Base-by-base conservation (phyloP, 768 basidiomycete genomes). In the Crepidotus variabilis region DNA sequence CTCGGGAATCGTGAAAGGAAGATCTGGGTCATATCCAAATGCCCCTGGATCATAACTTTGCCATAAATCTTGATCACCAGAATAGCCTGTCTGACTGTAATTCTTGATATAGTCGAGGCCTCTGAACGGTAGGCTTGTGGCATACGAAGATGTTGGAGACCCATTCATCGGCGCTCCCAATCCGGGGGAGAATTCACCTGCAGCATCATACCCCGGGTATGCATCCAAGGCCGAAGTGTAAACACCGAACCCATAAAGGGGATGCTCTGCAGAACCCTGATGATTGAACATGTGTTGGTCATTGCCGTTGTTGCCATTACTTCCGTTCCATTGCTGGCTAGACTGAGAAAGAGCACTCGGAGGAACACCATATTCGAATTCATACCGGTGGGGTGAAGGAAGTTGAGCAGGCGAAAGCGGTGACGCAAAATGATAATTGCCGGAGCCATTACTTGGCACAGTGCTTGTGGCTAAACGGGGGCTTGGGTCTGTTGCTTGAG, bases 21-120 rank as follows among this genome's bases (percentile, higher is more conserved):
- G 74, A 66, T 92, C 90, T 55, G 88, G 88, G 67, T 91, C 88
- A 61, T 82, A 79, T 55, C 84, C 86, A 71, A 91, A 91, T 33
- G 85, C 84, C 52, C 83, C 79, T 57, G 83, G 78, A 67, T 92
- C 91, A 64, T 90, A 88, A 64, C 81, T 82, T 60, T 79, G 79
- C 81, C 82, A 83, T 34, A 82, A 71, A 64, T 82, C 79, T 59
- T 78, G 80, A 56, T 82, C 81, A 52, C 70, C 73, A 18, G 71
- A 62, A 68, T 79, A 82, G 34, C 77, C 77, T 59, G 76, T 75
- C 68, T 79, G 78, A 51, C 83, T 78, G 66, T 87, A 92, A 64
- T 90, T 92, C 62, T 88, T 83, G 64, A 94, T 86, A 63, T 83
- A 94, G 62, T 94, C 92, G 32, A 93, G 76, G 9, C 90, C 92